These are phyloP conservation scores for Pouteria campechiana DNA, from an alignment of 179 eudicot species.

Conservation along the genomic window DNA sequence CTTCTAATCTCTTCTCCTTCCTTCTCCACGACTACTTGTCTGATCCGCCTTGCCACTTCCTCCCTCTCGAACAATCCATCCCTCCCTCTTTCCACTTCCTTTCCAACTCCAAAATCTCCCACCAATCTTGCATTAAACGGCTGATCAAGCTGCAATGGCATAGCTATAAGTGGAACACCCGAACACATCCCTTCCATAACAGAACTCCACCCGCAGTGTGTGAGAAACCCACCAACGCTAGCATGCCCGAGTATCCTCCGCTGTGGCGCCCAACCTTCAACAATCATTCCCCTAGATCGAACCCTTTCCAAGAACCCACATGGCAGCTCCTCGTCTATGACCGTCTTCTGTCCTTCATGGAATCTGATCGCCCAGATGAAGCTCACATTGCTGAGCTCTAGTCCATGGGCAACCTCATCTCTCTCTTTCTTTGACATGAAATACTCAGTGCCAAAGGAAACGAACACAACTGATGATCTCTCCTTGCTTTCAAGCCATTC, in stretches of 20 bases:
- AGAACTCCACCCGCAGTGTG: constrained; percentile 8
- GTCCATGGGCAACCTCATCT: constrained; percentile 3
- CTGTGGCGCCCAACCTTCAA: constrained; percentile 11
- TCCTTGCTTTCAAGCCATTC: constrained; percentile 4
- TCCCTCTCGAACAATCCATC: background rate
- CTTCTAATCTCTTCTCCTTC: too few species aligned
- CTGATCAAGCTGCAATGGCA: constrained; percentile 4
- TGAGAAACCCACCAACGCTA: constrained; percentile 7
- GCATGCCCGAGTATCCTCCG: constrained; percentile 1
- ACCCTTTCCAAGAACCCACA: constrained; percentile 1
- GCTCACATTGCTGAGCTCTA: constrained; percentile 2
- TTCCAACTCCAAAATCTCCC: background rate
- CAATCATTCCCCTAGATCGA: background rate
- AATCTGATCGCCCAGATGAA: constrained; percentile 7
- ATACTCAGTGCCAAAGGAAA: constrained; percentile 8
- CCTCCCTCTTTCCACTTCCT: constrained; percentile 1
- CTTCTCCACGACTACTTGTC: constrained; percentile 2
- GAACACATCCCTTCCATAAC: background rate
- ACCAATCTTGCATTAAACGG: constrained; percentile 4
- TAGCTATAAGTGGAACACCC: constrained; percentile 8
- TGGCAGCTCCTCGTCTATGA: background rate
- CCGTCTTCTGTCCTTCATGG: background rate
- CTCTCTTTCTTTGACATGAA: constrained; percentile 1
- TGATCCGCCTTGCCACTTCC: constrained; percentile 3
- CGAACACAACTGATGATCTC: constrained; percentile 2